A percentile compares a stretch with the other conserved stretches of the same genome.
phyloP scores from a whole-genome alignment of 345 rosid genomes.

The Abelmoschus esculentus region DNA sequence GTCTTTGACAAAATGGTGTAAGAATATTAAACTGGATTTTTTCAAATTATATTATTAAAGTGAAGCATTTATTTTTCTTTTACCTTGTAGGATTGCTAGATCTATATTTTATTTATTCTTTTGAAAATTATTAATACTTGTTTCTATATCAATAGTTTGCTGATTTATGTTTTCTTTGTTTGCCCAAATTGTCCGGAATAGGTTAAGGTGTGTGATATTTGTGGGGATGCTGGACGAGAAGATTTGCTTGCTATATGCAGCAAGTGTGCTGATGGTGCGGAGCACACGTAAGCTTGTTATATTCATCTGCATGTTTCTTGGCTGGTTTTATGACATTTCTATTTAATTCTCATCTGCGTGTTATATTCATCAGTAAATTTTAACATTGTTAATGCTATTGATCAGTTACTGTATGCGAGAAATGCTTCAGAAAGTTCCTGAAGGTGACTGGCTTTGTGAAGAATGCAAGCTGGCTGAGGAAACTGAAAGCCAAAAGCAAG shows the following conservation, averaged over 20 bases:
- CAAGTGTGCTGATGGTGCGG: constrained; percentile 93
- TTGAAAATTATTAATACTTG: background rate
- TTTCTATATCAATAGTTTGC: background rate
- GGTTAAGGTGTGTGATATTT: constrained; percentile 99
- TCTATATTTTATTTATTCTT: background rate
- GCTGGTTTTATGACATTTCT: constrained; percentile 1
- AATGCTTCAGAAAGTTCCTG: too few relatives aligned
- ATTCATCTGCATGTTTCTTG: too few relatives aligned
- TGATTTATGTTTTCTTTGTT: constrained; percentile 9
- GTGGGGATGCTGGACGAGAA: constrained; percentile 99
- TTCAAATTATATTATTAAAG: background rate
- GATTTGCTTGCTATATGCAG: constrained; percentile 91
- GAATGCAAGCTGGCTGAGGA: too few relatives aligned
- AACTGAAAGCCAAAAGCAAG: too few relatives aligned
- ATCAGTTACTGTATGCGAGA: constrained; percentile 25
- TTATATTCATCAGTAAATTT: constrained; percentile 6
- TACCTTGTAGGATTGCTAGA: background rate
- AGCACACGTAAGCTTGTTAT: constrained; percentile 99
- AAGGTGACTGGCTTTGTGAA: too few relatives aligned
- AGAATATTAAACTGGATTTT: background rate
- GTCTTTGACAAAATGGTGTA: background rate
- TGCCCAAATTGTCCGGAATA: constrained; percentile 27
- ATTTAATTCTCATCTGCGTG: background rate
- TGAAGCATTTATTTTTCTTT: background rate
- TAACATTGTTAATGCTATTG: constrained; percentile 16